Conservation (phyloP, 208 protist genomes). For the Trypanosoma mega region DNA sequence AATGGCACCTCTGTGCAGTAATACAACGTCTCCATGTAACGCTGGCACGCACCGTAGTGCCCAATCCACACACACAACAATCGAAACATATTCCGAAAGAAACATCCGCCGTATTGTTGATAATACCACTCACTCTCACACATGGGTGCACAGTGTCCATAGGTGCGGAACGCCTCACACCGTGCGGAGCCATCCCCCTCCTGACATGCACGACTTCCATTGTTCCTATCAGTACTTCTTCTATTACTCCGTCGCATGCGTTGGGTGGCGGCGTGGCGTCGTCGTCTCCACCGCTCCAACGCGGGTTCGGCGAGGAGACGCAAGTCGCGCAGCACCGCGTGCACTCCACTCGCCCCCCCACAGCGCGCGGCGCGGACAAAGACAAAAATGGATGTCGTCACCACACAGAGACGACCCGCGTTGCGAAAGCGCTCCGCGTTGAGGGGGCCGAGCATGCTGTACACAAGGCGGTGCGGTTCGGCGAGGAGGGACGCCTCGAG, state of each 20-base stretch:
- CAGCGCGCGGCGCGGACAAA: constrained; percentile 59
- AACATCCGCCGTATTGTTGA: constrained; percentile 60
- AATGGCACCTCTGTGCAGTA: constrained; percentile 82
- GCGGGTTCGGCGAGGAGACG: constrained; percentile 33
- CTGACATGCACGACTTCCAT: background rate
- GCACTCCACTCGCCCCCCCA: constrained; percentile 24
- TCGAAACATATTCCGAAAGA: constrained; percentile 83
- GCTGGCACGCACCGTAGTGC: constrained; percentile 78
- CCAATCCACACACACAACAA: constrained; percentile 81
- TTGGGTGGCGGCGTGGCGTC: background rate
- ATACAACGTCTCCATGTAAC: constrained; percentile 79
- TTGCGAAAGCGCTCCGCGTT: constrained; percentile 67
- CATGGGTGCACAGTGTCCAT: constrained; percentile 56
- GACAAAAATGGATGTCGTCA: constrained; percentile 70
- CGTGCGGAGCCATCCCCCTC: constrained; percentile 19
- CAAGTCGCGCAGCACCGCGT: constrained; percentile 29
- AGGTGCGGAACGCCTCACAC: constrained; percentile 30
- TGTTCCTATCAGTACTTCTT: background rate
- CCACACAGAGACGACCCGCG: constrained; percentile 60
- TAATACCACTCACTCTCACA: constrained; percentile 56
- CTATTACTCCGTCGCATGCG: background rate
- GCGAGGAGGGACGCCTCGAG: constrained; percentile 43
- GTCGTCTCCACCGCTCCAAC: constrained; percentile 36
- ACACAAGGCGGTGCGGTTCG: constrained; percentile 74
- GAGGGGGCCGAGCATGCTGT: constrained; percentile 50